Base-by-base conservation (phyloP, 2,329 filamentous ascomycete genomes). In the Hortaea werneckii region DNA sequence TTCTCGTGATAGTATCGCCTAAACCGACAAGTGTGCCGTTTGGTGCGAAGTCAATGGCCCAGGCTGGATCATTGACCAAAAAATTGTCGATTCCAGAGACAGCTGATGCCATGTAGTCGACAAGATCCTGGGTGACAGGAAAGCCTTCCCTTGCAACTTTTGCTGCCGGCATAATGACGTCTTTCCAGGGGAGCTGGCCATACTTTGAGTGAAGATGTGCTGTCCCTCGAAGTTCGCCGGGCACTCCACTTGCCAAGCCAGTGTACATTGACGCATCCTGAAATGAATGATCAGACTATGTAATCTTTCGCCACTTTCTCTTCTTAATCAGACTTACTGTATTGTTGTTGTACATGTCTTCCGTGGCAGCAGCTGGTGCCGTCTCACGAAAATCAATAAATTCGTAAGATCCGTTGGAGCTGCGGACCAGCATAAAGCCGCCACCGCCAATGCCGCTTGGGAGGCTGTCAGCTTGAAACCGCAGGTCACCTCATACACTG, bases 301-400 rank as follows among this genome's bases (percentile, higher is more conserved):
- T 20, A 20, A 20, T 20, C 20, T 20, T 20, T 20, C 20, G 20
- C 20, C 20, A 20, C 20, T 20, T 20, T 20, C 20, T 20, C 20
- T 20, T 20, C 20, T 20, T 20, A 20, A 20, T 20, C 20, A 20
- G 20, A 20, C 20, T 20, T 20, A 20, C 20, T 20, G 32, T 71
- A 52, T 92, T 83, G 45, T 80, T 79, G 47, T 78, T 74, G 64
- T 83, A 96, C 90, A 96, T 96, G 58, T 94, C 79, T 64, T 88
- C 74, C 53, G 75, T 81, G 0, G 88, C 85, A 0, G 86, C 85
- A 0, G 82, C 84, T 0, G 90, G 90, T 0, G 90, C 90, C 0
- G 83, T 80, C 64, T 96, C 90, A 40, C 90, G 76, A 60, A 94
- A 96, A 66, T 96, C 90, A 54, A 96, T 80, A 48, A 82, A 82